phyloP scores from a whole-genome alignment of 139 green algal species.

The Picocystis salinarum region DNA sequence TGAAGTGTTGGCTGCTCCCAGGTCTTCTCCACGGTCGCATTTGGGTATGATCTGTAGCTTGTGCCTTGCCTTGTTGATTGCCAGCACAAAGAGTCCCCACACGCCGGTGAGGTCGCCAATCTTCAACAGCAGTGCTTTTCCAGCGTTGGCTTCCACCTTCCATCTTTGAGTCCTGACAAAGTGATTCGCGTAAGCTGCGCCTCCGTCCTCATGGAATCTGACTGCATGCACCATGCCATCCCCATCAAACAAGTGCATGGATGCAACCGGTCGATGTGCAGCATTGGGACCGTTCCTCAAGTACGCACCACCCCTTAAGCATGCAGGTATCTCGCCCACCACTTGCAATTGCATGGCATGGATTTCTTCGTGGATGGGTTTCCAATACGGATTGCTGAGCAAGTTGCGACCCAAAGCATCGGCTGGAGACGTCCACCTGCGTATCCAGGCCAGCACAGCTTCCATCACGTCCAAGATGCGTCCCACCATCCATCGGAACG shows the following conservation, averaged over 20 bases:
- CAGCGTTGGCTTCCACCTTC: slow-evolving; percentile 1
- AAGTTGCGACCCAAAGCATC: no score
- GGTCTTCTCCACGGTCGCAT: no score
- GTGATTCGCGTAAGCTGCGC: slow-evolving; percentile 41
- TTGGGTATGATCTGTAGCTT: no score
- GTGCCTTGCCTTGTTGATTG: slow-evolving; percentile 14
- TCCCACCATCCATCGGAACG: no score
- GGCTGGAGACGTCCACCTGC: no score
- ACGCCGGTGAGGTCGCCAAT: slow-evolving; percentile 14
- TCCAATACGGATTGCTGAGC: no score
- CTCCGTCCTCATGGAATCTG: slow-evolving; percentile 29
- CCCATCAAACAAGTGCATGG: slow-evolving; percentile 36
- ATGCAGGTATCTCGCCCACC: no score
- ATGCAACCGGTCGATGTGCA: slow-evolving; percentile 4
- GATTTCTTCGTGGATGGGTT: no score
- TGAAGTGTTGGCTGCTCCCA: slow-evolving; percentile 39
- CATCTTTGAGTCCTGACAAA: slow-evolving; percentile 31
- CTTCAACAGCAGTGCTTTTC: slow-evolving; percentile 6
- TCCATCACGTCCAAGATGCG: no score
- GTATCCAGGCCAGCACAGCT: no score
- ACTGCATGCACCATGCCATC: slow-evolving; percentile 62
- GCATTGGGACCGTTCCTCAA: slow-evolving; percentile 8
- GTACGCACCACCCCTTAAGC: no score
- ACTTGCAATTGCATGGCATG: no score
- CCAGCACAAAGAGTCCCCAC: slow-evolving; percentile 2